Evolutionary conservation across 2,329 filamentous ascomycete species (phyloP), one percentile per base, ranked within the genome.

Genomic region (Stemphylium vesicarium): DNA sequence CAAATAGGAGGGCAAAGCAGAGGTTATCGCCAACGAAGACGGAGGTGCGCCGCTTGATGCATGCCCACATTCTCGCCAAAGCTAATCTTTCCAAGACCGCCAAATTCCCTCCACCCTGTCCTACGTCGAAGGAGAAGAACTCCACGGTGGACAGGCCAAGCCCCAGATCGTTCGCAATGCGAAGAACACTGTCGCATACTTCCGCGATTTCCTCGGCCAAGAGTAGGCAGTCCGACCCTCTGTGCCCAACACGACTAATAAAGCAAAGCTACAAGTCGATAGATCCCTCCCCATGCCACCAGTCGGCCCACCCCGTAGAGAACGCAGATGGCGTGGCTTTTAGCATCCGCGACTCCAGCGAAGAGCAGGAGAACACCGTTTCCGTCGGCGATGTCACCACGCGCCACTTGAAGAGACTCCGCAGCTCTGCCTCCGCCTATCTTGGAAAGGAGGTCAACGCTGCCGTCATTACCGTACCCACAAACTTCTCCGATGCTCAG

Each of bases 1-100:
- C 4, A 26, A 24, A 15, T 51, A 85, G 83, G 94, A 98, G 73
- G 94, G 96, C 79, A 96, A 96, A 83, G 89, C 92, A 63, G 92
- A 97, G 77, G 94, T 99, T 62, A 98, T 99, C 80, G 95, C 95
- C 73, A 98, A 99, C 80, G 95, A 98, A 82, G 95, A 98, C 75
- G 95, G 95, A 83, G 91, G 91, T 92, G 76, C 73, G 86, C 79
- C 22, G 48, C 40, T 50, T 39, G 56, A 40, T 44, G 33, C 53
- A 41, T 29, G 32, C 48, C 43, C 51, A 40, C 15, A 10, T 29
- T 45, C 26, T 44, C 50, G 33, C 32, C 49, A 44, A 46, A 51
- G 51, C 53, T 47, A 38, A 53, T 36, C 57, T 56, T 56, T 64
- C 15, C 29, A 48, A 94, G 95, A 99, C 80, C 93, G 95, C 77